These are phyloP conservation scores for Botryosphaeria dothidea DNA, from an alignment of 2,329 filamentous ascomycete genomes.

Conservation along the genomic window DNA sequence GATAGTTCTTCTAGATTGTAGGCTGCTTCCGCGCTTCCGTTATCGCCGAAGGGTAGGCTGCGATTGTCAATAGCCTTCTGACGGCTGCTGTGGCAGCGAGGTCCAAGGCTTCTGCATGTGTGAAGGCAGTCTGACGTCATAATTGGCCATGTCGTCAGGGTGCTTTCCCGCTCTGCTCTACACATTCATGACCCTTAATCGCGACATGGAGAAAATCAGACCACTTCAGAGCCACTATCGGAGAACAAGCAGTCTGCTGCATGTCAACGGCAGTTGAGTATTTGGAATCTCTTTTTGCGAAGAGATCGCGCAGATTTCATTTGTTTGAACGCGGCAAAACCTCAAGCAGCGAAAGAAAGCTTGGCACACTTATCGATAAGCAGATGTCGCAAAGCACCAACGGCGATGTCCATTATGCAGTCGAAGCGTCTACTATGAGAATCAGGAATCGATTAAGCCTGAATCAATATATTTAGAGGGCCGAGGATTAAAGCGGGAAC, in stretches of 20 bases:
- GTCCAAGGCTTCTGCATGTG: neutral
- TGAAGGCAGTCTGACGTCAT: constrained; percentile 11
- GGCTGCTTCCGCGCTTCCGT: neutral
- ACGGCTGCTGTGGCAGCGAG: neutral
- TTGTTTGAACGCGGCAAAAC: neutral
- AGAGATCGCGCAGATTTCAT: neutral
- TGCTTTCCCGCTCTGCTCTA: neutral
- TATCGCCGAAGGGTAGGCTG: neutral
- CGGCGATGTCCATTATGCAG: neutral
- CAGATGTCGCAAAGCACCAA: neutral
- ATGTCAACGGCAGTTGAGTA: neutral
- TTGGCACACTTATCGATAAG: constrained; percentile 9
- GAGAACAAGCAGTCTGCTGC: neutral
- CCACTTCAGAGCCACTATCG: neutral
- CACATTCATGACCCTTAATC: neutral
- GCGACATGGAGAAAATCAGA: neutral
- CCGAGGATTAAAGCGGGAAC: neutral
- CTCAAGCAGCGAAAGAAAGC: neutral
- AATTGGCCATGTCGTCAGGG: neutral
- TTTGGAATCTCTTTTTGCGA: neutral
- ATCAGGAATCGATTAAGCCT: neutral
- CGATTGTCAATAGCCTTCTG: neutral
- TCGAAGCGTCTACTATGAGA: neutral
- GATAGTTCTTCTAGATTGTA: neutral
- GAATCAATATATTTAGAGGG: neutral